phyloP scores from a whole-genome alignment of 192 early-diverging fungal genomes.

The Neocallimastix lanati region DNA sequence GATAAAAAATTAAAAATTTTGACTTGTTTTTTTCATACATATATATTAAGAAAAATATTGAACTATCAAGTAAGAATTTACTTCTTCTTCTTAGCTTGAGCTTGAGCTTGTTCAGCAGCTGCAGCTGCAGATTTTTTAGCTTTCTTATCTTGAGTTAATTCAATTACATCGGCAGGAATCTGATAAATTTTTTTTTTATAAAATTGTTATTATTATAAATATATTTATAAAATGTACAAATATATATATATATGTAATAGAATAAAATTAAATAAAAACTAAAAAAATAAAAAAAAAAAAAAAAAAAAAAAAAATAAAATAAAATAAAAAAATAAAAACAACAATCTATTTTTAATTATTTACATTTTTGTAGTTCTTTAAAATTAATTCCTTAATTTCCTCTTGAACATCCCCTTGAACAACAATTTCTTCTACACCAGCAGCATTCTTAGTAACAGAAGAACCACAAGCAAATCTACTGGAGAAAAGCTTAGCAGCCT shows the following conservation, averaged over 20 bases:
- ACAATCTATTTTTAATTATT: no score
- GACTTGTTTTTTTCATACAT: no score
- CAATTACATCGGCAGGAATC: conserved; percentile 61
- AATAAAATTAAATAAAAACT: no score
- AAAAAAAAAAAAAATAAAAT: no score
- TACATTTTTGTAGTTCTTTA: conserved; percentile 9
- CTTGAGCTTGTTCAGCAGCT: not conserved
- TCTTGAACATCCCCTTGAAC: conserved; percentile 90
- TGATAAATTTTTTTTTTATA: no score
- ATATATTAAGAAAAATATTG: no score
- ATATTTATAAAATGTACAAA: no score
- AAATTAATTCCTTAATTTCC: conserved; percentile 70
- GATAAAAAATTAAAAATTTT: no score
- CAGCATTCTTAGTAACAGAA: conserved; percentile 80
- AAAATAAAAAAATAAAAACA: no score
- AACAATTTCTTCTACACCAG: conserved; percentile 85
- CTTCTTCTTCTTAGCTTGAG: not conserved
- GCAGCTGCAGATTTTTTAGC: not conserved
- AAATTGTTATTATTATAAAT: no score
- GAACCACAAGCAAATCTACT: conserved; percentile 88
- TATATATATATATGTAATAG: no score
- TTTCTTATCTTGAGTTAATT: conserved; percentile 55
- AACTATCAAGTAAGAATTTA: not conserved
- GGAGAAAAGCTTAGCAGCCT: conserved; percentile 89
- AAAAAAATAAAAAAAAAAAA: no score